Evolutionary conservation across 2,329 filamentous ascomycete genomes (phyloP).

Genomic region (Alternaria arbusti): DNA sequence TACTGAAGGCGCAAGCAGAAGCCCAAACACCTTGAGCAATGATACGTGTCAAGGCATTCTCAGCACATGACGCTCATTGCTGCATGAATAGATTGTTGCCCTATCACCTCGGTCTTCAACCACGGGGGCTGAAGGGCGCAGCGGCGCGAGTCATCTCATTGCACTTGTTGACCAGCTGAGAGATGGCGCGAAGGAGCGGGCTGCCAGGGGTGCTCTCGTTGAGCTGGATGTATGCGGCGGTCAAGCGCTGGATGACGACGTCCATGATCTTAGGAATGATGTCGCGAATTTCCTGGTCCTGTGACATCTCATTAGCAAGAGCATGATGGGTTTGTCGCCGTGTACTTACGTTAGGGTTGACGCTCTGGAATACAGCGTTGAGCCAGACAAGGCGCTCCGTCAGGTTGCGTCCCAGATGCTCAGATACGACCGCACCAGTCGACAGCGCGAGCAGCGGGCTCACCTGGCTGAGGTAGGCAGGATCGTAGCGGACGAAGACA

Average conservation of each 20-base stretch:
- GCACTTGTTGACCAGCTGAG: conserved; percentile 49
- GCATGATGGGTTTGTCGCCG: background rate
- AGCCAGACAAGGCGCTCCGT: conserved; percentile 65
- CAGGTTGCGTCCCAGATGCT: conserved; percentile 60
- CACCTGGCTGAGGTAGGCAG: conserved; percentile 61
- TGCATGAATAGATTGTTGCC: background rate
- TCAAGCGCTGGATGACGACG: conserved; percentile 63
- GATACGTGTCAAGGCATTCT: conserved; percentile 30
- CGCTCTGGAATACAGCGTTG: conserved; percentile 59
- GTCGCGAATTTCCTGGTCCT: conserved; percentile 63
- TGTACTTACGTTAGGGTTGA: conserved; percentile 60
- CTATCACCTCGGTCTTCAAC: conserved; percentile 5
- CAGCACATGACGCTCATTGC: conserved; percentile 29
- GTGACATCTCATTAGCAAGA: conserved; percentile 20
- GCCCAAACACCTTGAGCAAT: background rate
- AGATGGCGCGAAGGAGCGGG: conserved; percentile 60
- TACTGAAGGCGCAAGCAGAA: background rate
- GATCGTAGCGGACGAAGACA: conserved; percentile 64
- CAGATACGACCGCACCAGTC: conserved; percentile 67
- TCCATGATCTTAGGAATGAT: conserved; percentile 67
- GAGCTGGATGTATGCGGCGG: conserved; percentile 63
- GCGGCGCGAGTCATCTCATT: conserved; percentile 41
- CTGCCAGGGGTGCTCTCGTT: conserved; percentile 60
- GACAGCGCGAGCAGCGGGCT: conserved; percentile 66
- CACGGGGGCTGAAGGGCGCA: conserved; percentile 19